Evolutionary conservation across 2,329 filamentous ascomycete genomes (phyloP), one percentile per base, ranked within the genome.

Genomic region (Cytospora piceicola): DNA sequence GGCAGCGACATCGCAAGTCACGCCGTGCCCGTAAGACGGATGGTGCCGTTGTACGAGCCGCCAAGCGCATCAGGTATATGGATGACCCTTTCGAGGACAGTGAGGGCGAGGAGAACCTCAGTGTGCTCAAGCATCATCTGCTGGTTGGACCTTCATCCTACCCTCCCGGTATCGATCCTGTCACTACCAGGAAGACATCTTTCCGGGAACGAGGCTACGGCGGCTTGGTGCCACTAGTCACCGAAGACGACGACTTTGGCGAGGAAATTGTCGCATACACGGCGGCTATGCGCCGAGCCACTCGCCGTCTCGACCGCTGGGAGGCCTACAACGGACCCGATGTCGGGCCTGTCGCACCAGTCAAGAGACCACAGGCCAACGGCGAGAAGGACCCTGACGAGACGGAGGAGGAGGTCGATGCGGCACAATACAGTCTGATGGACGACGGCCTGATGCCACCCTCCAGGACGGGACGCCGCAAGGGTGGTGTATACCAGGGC

Each of bases 191-290:
- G 46, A 72, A 74, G 64, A 70, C 72, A 34, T 65, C 74, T 22
- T 88, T 88, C 70, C 80, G 83, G 42, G 85, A 88, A 72, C 79
- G 79, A 67, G 86, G 87, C 8, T 80, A 88, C 61, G 85, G 83
- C n/a, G 92, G 88, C 1, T 82, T 92, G 49, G 86, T 85, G 61
- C 88, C 85, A 36, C 78, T 91, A 0, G 77, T 78, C 24, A 77
- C 79, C 20, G 91, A 94, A 73, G 77, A 82, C 0, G 89, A 92
- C 68, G 91, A 94, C 76, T 91, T 88, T 70, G 92, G 92, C 53
- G 92, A 94, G 75, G 90, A 94, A 75, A 82, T 87, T 7, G 83
- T 84, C 63, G 82, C 86, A 1, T 89, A 91, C 65, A 85, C 87
- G 4, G 86, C 90, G 14, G 85, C 90, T 9, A 77, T 94, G 22